phyloP scores from a whole-genome alignment of 495 filamentous ascomycete species.

The Pseudomonodictys pantanalensis region DNA sequence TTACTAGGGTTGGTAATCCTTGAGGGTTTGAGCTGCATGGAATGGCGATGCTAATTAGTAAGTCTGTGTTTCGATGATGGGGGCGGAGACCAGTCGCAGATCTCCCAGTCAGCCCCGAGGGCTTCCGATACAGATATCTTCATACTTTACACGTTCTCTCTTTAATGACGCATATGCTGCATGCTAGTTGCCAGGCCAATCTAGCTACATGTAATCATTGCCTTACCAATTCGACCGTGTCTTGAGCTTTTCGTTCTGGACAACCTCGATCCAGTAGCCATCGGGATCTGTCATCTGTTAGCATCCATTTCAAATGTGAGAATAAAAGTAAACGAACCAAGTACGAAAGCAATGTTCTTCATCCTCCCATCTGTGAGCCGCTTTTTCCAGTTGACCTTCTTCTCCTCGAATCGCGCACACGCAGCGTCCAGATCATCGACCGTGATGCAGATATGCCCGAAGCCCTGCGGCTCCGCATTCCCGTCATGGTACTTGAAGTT shows the following conservation, averaged over 20 bases:
- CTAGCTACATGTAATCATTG: too few relatives aligned
- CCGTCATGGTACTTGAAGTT: slow-evolving; percentile 87
- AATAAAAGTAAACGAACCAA: slow-evolving; percentile 42
- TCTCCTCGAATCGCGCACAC: slow-evolving; percentile 76
- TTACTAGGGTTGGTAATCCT: too few relatives aligned
- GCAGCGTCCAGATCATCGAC: slow-evolving; percentile 87
- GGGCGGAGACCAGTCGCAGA: too few relatives aligned
- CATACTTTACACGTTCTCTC: too few relatives aligned
- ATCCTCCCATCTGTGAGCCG: slow-evolving; percentile 84
- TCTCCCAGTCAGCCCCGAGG: too few relatives aligned
- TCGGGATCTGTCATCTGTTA: slow-evolving; percentile 65
- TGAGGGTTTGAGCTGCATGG: too few relatives aligned
- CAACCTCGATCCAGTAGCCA: slow-evolving; percentile 86
- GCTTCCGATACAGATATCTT: too few relatives aligned
- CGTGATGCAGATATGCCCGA: slow-evolving; percentile 86
- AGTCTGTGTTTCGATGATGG: too few relatives aligned
- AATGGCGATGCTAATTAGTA: too few relatives aligned
- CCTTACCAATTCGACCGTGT: slow-evolving; percentile 54
- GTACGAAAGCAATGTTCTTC: slow-evolving; percentile 91
- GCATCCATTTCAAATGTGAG: not conserved
- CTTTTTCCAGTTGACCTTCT: slow-evolving; percentile 90
- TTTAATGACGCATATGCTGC: too few relatives aligned
- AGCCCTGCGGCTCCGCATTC: slow-evolving; percentile 87
- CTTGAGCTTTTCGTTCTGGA: slow-evolving; percentile 67
- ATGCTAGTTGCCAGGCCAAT: too few relatives aligned